Evolutionary conservation across 140 eudicot genomes (phyloP).

Genomic region (Anethum foeniculum): DNA sequence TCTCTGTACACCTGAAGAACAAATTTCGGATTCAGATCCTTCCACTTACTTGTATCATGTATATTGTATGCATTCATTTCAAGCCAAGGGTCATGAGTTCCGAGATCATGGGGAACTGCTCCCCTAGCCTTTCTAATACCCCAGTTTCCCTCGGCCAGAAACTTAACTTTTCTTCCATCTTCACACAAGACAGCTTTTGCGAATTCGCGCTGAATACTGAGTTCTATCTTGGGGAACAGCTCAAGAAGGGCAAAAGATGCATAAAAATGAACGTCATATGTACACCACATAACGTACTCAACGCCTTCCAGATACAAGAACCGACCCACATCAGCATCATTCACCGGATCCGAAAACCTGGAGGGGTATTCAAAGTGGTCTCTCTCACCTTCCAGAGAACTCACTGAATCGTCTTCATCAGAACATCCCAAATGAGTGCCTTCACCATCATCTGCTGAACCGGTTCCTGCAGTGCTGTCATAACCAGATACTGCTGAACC

Average conservation of each 20-base stretch:
- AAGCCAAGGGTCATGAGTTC: conserved; percentile 98
- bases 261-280: conserved; percentile 94
- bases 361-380: conserved; percentile 19
- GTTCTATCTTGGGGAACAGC: conserved; percentile 89
- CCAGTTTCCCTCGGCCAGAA: conserved; percentile 74
- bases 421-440: conserved; percentile 18
- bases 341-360: conserved; percentile 15
- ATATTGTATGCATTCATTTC: conserved; percentile 98
- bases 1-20: conserved; percentile 90
- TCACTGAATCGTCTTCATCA: conserved; percentile 28
- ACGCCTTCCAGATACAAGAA: conserved; percentile 88
- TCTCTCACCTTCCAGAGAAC: conserved; percentile 13
- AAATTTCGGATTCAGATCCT: conserved; percentile 87
- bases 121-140: conserved; percentile 94
- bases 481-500: conserved; percentile 20
- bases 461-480: conserved; percentile 11
- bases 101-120: conserved; percentile 95
- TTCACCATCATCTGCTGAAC: conserved; percentile 20
- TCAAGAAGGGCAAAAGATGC: conserved; percentile 95
- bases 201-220: conserved; percentile 91
- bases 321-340: conserved; percentile 69
- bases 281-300: conserved; percentile 92
- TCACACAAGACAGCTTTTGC: conserved; percentile 79
- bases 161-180: conserved; percentile 76
- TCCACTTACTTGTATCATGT: conserved; percentile 95